Evolutionary conservation across 1,284 basidiomycete genomes (phyloP), one percentile per base, ranked within the genome.

Genomic region (Inonotus obliquus): DNA sequence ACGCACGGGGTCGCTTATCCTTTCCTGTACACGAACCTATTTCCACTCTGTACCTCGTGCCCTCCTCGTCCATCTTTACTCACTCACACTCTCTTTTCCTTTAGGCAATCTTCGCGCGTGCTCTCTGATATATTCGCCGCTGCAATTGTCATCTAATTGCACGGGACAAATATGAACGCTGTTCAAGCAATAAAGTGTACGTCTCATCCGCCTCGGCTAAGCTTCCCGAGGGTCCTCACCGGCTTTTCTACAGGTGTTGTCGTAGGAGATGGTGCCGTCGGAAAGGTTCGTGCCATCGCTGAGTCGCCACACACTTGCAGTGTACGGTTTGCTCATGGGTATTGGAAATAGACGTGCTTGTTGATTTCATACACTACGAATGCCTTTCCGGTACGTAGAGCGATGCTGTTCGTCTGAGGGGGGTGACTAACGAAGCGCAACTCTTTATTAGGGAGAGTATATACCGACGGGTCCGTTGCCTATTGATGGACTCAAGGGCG

Each of bases 261-360:
- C 72, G 96, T 99, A 65, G 96, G 96, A 71, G 96, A 99, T 81
- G 96, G 96, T 88, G 96, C 96, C 61, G 96, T 99, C 71, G 96
- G 96, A 79, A 99, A 98, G 91, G 96, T 90, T 67, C 70, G 85
- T 76, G 59, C 56, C 60, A 52, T 54, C 54, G 54, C 57, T n/a
- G 7, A 1, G 63, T 37, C 59, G 57, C 57, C 47, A 53, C 51
- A 48, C 53, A 14, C 52, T 21, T 19, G 27, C 32, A 54, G 19
- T 29, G 35, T 10, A 45, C 21, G 57, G 66, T 61, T 54, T 63
- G 64, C 64, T 57, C 48, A 39, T 41, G 62, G 54, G 58, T 62
- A 52, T 37, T 48, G 57, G 14, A 41, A 51, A 53, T 71, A 97
- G 94, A 97, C 96, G 61, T 97, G 95, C 77, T 87, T 97, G 67